Evolutionary conservation across 2,329 filamentous ascomycete genomes (phyloP), one percentile per base, ranked within the genome.

Genomic region (Sporothrix schenckii): DNA sequence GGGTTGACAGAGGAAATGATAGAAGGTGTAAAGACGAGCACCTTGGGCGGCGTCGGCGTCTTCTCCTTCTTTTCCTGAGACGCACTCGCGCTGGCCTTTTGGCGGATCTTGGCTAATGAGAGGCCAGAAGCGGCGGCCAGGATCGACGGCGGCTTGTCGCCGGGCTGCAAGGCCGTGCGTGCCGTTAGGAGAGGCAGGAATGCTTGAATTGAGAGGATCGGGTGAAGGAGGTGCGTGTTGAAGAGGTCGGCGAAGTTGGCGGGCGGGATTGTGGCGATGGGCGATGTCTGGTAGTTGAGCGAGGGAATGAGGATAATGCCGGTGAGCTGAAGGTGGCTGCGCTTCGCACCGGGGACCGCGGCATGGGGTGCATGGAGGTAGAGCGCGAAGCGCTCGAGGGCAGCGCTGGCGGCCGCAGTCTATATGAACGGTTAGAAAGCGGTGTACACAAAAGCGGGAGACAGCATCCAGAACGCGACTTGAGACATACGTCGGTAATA

Each of bases 211-310:
- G 92, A 93, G 68, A 97, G 87, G 74, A 98, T 93, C 1, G 94
- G 94, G 70, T 93, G 91, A 69, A 98, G 86, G 14, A 99, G 87
- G 77, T 97, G 94, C 19, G 93, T 94, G 80, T 97, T 97, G 79
- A 98, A 89, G 47, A 93, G 90, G 77, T 97, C 93, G 73, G 92
- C 92, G 83, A 97, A 95, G 76, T 88, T 90, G 41, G 92, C 92
- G 0, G 92, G 89, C 7, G 92, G 89, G 71, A 97, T 90, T 4
- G 92, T 94, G 72, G 93, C 92, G 72, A 98, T 91, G 24, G 92
- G 91, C 4, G 92, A 92, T 34, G 91, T 90, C 68, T 92, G 91
- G 79, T 94, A 96, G 77, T 91, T 89, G 30, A 91, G 84, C 30
- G 90, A 92, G 2, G 94, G 94, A 30, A 97, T 91, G 73, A 98